These are phyloP conservation scores for Fistulifera pelliculosa DNA, from an alignment of 108 stramenopile genomes.

Conservation along the genomic window DNA sequence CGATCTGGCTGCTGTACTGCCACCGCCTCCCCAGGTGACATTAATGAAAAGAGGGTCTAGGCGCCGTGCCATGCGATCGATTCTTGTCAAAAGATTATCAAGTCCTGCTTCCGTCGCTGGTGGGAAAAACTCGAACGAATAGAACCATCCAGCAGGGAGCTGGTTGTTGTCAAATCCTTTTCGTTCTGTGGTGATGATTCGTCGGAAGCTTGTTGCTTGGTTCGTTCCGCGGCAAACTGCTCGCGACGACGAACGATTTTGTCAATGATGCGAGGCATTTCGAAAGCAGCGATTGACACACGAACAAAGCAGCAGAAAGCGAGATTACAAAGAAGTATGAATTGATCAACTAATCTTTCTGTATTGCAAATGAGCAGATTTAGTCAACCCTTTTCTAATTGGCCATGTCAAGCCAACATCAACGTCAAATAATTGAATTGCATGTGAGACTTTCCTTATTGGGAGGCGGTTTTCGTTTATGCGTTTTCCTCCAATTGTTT, in stretches of 20 bases:
- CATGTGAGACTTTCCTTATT: no score
- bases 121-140: slow-evolving; percentile 95
- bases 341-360: no score
- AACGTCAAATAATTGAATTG: no score
- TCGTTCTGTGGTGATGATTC: neutral
- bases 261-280: slow-evolving; percentile 21
- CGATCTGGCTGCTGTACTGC: slow-evolving; percentile 66
- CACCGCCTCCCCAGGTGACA: slow-evolving; percentile 90
- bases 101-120: slow-evolving; percentile 91
- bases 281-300: neutral
- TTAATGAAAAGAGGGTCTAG: slow-evolving; percentile 90
- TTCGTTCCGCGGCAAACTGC: neutral
- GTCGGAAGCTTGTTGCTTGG: neutral
- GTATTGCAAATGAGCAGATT: no score
- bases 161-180: neutral
- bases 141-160: slow-evolving; percentile 10
- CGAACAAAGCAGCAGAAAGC: neutral
- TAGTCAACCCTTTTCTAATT: no score
- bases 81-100: slow-evolving; percentile 85
- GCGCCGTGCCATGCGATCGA: slow-evolving; percentile 87
- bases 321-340: no score
- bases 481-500: no score
- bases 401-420: no score
- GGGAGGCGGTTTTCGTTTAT: no score
- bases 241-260: slow-evolving; percentile 12